Evolutionary conservation across 2,329 filamentous ascomycete species (phyloP).

Genomic region (Fusarium subtropicale): DNA sequence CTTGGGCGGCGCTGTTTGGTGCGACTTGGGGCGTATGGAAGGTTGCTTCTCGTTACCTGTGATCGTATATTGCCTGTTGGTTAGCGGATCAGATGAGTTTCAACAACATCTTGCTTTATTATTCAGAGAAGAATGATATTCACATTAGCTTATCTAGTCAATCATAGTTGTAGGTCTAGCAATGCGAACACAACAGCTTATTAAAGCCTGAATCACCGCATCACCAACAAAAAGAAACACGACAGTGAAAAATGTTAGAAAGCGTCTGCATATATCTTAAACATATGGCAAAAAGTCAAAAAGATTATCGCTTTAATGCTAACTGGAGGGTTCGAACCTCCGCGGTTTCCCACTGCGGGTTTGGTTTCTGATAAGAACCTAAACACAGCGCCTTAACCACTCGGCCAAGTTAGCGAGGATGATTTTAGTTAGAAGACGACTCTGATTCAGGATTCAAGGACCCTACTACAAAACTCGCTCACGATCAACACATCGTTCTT

Average conservation of each 20-base stretch:
- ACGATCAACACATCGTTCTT: neutral
- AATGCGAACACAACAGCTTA: neutral
- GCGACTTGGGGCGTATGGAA: conserved; percentile 30
- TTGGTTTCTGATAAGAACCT: conserved; percentile 42
- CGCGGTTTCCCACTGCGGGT: conserved; percentile 45
- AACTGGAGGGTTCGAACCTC: conserved; percentile 45
- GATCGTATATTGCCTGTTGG: fast-evolving
- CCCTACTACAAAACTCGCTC: fast-evolving
- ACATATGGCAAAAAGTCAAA: neutral
- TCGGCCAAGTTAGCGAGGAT: conserved; percentile 43
- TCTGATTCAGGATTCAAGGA: fast-evolving
- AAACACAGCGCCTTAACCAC: conserved; percentile 45
- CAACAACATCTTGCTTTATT: neutral
- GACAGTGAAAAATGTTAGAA: fast-evolving
- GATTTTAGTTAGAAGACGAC: neutral
- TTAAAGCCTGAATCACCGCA: neutral
- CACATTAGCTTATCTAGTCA: neutral
- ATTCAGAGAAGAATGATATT: neutral
- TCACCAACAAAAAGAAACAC: fast-evolving
- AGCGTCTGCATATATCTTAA: neutral
- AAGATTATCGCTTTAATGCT: conserved; percentile 25
- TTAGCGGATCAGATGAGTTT: fast-evolving
- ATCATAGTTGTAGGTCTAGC: neutral
- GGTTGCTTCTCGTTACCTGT: conserved; percentile 6
- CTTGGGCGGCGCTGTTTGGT: conserved; percentile 27